A percentile compares a stretch with the other conserved stretches of the same genome.
phyloP scores from a whole-genome alignment of 78 protist species.

The Dictyostelium firmibasis region DNA sequence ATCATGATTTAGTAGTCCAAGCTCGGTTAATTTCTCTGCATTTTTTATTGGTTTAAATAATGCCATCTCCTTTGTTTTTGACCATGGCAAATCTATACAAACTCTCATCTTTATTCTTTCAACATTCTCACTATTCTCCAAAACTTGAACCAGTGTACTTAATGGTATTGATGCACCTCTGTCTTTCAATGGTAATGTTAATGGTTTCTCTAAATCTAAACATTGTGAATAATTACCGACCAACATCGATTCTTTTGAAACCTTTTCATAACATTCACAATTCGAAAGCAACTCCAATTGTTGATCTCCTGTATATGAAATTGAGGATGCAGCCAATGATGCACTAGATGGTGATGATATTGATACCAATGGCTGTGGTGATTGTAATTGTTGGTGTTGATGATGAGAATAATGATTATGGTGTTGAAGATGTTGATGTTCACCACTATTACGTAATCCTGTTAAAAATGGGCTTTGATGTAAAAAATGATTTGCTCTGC shows the following conservation, averaged over 20 bases:
- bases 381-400: neutral
- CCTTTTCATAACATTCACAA: neutral
- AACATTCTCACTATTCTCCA: neutral
- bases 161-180: slow-evolving; percentile 46
- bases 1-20: slow-evolving; percentile 51
- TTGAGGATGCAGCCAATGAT: neutral
- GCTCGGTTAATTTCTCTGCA: slow-evolving; percentile 31
- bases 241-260: neutral
- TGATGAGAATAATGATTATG: neutral
- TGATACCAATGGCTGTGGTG: neutral
- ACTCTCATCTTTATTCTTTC: slow-evolving; percentile 24
- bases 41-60: slow-evolving; percentile 17
- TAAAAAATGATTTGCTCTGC: neutral
- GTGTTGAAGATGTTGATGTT: neutral
- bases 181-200: slow-evolving; percentile 44
- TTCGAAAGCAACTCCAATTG: neutral
- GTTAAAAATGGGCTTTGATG: neutral
- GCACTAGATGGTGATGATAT: neutral
- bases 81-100: slow-evolving; percentile 61
- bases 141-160: neutral
- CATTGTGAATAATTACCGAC: neutral
- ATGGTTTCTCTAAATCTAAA: slow-evolving; percentile 67
- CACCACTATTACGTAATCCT: slow-evolving; percentile 15
- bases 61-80: slow-evolving; percentile 19
- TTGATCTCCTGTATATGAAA: neutral